Percentiles rank a stretch among this genome's conserved stretches.
phyloP scores from a whole-genome alignment of 2,329 filamentous ascomycete genomes.

The Microcera coccophila region DNA sequence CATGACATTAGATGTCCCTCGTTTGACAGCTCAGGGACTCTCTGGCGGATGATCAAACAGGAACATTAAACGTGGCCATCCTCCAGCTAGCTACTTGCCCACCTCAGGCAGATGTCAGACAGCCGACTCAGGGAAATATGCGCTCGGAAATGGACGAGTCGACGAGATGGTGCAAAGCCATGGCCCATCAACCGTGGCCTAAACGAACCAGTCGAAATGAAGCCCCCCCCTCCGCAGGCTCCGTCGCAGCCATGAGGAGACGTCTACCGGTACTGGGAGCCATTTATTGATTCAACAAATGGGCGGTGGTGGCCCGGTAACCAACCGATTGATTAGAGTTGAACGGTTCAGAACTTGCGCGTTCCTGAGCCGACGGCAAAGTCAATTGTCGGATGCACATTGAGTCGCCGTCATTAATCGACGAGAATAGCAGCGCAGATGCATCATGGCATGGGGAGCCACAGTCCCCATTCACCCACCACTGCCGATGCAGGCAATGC shows the following conservation, averaged over 20 bases:
- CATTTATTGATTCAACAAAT: not conserved
- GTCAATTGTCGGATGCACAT: not conserved
- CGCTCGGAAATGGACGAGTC: not conserved
- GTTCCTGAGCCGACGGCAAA: not conserved
- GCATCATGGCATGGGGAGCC: too few relatives aligned
- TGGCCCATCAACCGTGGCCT: too few relatives aligned
- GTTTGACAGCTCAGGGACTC: too few relatives aligned
- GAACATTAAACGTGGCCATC: too few relatives aligned
- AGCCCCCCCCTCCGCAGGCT: not conserved
- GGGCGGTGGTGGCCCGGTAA: not conserved
- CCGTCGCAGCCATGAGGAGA: not conserved
- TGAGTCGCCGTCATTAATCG: not conserved
- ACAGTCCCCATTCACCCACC: too few relatives aligned
- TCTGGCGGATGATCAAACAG: too few relatives aligned
- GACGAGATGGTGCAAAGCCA: not conserved
- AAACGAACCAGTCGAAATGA: not conserved
- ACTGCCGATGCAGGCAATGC: not conserved
- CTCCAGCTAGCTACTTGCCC: too few relatives aligned
- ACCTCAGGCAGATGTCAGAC: not conserved
- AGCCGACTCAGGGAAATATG: not conserved
- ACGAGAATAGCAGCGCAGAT: not conserved
- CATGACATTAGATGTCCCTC: not conserved
- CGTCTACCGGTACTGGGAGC: too few relatives aligned
- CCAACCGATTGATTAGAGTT: not conserved
- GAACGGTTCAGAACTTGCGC: too few relatives aligned